These are phyloP conservation scores for Tirmania nivea DNA, from an alignment of 495 filamentous ascomycete genomes.

Conservation along the genomic window DNA sequence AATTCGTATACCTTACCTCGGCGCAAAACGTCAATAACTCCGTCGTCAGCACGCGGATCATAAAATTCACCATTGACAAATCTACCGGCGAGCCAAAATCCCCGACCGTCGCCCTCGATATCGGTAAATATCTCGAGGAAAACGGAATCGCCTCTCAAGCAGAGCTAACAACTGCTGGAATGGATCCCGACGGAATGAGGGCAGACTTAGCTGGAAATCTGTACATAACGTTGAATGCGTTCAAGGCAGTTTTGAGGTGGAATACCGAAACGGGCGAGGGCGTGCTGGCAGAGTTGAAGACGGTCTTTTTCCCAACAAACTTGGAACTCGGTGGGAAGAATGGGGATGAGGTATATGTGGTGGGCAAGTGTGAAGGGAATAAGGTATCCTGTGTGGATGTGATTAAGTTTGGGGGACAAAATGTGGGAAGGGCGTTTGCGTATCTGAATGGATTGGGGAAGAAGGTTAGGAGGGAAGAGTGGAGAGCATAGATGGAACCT, in stretches of 20 bases:
- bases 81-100: conserved; percentile 1
- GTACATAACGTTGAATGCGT: conserved; percentile 8
- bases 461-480: background rate
- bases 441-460: background rate
- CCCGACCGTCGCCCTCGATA: conserved; percentile 3
- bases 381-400: conserved; percentile 4
- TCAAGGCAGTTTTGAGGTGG: conserved; percentile 6
- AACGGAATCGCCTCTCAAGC: background rate
- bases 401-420: background rate
- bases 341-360: conserved; percentile 7
- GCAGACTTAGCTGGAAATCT: conserved; percentile 6
- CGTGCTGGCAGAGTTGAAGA: conserved; percentile 2
- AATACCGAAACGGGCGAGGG: background rate
- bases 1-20: conserved; percentile 6
- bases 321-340: conserved; percentile 11
- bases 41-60: background rate
- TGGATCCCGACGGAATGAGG: conserved; percentile 12
- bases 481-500: background rate
- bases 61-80: conserved; percentile 4
- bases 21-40: conserved; percentile 4
- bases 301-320: conserved; percentile 6
- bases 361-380: conserved; percentile 5
- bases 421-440: background rate
- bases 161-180: background rate
- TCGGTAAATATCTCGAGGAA: background rate